Conservation (phyloP, 352 stramenopile genomes). For the Phytophthora foliorum region DNA sequence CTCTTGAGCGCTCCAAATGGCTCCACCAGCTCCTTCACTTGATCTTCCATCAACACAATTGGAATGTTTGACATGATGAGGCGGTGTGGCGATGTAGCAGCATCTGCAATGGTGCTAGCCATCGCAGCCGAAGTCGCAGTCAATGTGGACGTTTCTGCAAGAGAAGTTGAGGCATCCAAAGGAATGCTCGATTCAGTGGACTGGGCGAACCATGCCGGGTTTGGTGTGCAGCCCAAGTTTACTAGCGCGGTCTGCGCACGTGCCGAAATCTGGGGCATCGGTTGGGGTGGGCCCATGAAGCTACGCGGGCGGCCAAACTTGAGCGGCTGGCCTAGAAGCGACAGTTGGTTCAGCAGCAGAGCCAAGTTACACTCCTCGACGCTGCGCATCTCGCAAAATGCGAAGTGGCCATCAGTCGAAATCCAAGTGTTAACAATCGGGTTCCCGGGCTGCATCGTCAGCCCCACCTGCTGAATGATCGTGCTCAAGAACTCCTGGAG, state of each 20-base stretch:
- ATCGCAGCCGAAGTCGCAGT: constrained; percentile 13
- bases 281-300: constrained; percentile 86
- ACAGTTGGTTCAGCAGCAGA: constrained; percentile 84
- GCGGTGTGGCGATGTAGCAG: constrained; percentile 43
- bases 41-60: constrained; percentile 72
- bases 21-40: constrained; percentile 87
- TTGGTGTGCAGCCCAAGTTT: constrained; percentile 86
- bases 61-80: constrained; percentile 90
- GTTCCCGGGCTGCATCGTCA: constrained; percentile 80
- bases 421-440: constrained; percentile 90
- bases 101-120: not conserved
- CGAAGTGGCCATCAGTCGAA: constrained; percentile 87
- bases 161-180: not conserved
- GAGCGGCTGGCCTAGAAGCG: constrained; percentile 80
- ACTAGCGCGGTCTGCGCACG: constrained; percentile 82
- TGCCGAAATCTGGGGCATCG: constrained; percentile 70
- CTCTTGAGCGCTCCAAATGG: constrained; percentile 82
- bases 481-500: constrained; percentile 89
- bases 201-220: constrained; percentile 81
- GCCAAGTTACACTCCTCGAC: constrained; percentile 90
- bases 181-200: constrained; percentile 30
- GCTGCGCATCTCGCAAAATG: constrained; percentile 90
- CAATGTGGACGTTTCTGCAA: constrained; percentile 19
- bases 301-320: constrained; percentile 89
- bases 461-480: constrained; percentile 89